These are phyloP conservation scores for Hylodesmum podocarpum DNA, from an alignment of 306 rosid genomes.

Conservation along the genomic window DNA sequence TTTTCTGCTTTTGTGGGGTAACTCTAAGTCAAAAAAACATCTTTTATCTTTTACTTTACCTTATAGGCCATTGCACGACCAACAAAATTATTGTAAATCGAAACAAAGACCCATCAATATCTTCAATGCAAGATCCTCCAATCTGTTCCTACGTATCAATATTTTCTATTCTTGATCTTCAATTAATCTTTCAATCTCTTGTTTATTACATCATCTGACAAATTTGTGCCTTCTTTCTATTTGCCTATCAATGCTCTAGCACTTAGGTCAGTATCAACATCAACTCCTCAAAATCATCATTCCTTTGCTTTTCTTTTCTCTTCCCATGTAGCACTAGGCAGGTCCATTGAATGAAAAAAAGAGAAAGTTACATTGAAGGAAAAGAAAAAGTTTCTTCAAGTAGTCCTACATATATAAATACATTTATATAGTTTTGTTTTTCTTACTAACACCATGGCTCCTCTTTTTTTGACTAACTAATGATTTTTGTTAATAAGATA, in stretches of 20 bases:
- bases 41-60: slow-evolving; percentile 5
- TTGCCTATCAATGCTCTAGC: not conserved
- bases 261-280: slow-evolving; percentile 24
- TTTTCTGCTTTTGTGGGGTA: not conserved
- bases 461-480: slow-evolving; percentile 2
- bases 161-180: slow-evolving; percentile 1
- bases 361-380: not conserved
- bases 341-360: slow-evolving; percentile 13
- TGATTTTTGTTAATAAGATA: slow-evolving; percentile 23
- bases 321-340: too few relatives aligned
- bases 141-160: not conserved
- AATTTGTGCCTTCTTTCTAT: slow-evolving; percentile 9
- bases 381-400: slow-evolving; percentile 1
- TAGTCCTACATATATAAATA: not conserved
- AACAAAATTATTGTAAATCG: not conserved
- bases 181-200: slow-evolving; percentile 7
- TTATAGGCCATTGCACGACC: not conserved
- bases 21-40: slow-evolving; percentile 19
- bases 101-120: slow-evolving; percentile 24
- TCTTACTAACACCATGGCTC: slow-evolving; percentile 1
- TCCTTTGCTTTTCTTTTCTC: not conserved
- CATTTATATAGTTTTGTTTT: not conserved
- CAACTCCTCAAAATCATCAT: slow-evolving; percentile 22
- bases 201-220: not conserved
- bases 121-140: not conserved